Base-by-base conservation (phyloP, 208 protist genomes). In the Wallacemonas collosoma region DNA sequence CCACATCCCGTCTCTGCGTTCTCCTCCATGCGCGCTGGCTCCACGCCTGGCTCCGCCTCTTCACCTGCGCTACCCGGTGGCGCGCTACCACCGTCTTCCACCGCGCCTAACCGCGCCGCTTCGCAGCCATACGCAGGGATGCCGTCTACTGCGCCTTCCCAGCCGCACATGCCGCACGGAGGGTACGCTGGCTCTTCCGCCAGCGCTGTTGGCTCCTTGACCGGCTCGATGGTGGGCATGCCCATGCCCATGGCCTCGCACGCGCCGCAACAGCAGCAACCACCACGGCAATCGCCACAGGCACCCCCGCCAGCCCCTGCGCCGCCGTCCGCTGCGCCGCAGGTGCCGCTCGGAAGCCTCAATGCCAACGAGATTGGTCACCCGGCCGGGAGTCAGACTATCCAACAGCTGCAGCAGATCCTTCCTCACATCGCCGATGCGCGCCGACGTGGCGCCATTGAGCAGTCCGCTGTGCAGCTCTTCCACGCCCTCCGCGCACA, bases 1-100 rank as follows among this genome's bases (percentile, higher is more conserved):
- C 89, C 83, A 12, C 79, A 94, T 64, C 84, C 86, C 6, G 88
- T 90, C 14, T 91, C 86, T 1, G 48, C 72, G 17, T 90, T 88
- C 73, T 87, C 89, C 43, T 90, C 86, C 35, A 72, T 83, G 83
- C 72, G 80, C 75, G 39, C 50, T 41, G 38, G 75, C 79, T 43
- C 66, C 75, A 43, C 74, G 64, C n/a, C 40, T 6, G 51, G 9
- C 72, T 9, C 48, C 60, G 45, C 2, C 73, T 54, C 58, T 39
- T 38, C 68, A 17, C 15, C 67, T 53, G 39, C 69, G 36, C 14
- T 56, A 73, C 47, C 71, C 55, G 65, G n/a, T 54, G 41, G 51
- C 26, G 15, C 50, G 12, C 43, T 62, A 35, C 35, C 53, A 1
- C 45, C 45, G 45, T 50, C 43, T 0, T n/a, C 69, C 39, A 40